Percentiles rank a stretch among this genome's conserved stretches.
phyloP scores from a whole-genome alignment of 192 early-diverging fungal species.

The Rhizophagus clarus region DNA sequence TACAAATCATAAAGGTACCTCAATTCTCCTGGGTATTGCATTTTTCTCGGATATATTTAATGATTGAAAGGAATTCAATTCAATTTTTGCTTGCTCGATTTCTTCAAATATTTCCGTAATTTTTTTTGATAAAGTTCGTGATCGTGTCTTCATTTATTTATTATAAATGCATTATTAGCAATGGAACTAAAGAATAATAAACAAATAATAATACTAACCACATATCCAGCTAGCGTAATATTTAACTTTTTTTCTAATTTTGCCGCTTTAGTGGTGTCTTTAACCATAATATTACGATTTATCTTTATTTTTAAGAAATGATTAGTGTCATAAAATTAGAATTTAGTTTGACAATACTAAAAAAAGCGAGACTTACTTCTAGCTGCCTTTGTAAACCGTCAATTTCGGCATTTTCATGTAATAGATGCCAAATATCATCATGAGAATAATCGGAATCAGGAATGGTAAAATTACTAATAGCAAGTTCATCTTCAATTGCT shows the following conservation, averaged over 20 bases:
- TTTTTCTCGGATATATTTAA: constrained; percentile 61
- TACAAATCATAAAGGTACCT: constrained; percentile 36
- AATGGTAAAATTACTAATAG: not conserved
- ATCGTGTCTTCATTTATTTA: constrained; percentile 50
- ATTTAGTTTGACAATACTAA: constrained; percentile 2
- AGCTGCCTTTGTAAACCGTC: constrained; percentile 26
- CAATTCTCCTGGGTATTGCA: constrained; percentile 58
- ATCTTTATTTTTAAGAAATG: constrained; percentile 40
- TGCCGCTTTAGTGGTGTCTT: constrained; percentile 71
- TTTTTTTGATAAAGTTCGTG: constrained; percentile 64
- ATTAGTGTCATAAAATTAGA: not conserved
- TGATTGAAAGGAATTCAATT: constrained; percentile 61
- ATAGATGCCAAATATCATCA: constrained; percentile 35
- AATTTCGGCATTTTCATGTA: constrained; percentile 29
- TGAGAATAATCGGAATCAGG: constrained; percentile 35
- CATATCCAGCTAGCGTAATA: constrained; percentile 83
- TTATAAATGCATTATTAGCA: not conserved
- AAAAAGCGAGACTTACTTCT: constrained; percentile 28
- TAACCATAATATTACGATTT: constrained; percentile 70
- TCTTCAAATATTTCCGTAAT: constrained; percentile 59
- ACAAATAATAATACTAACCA: constrained; percentile 4
- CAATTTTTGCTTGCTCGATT: constrained; percentile 57
- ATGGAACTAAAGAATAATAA: not conserved
- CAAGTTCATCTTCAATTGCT: not conserved
- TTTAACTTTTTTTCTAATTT: constrained; percentile 86